Base-by-base conservation (phyloP, 1,139 yeast species). In the Saccharomycopsis crataegensis region DNA sequence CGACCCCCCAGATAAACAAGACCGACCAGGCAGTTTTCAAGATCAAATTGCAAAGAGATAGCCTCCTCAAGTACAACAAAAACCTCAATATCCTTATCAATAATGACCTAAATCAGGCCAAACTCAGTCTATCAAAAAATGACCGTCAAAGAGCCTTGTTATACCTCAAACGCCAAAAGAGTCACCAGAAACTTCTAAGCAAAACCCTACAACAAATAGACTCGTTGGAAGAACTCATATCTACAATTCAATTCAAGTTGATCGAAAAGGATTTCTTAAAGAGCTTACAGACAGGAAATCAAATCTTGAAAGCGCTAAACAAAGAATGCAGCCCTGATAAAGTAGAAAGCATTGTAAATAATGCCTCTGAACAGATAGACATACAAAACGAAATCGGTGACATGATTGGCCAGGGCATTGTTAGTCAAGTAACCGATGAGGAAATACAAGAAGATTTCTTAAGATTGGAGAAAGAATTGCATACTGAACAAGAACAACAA, bases 31-130 rank as follows among this genome's bases (percentile, higher is more conserved):
- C 54, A 12, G 42, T 56, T 7, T 53, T 56, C 49, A 50, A 53
- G 46, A n/a, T 56, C n/a, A 56, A 56, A 36, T 34, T 56, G n/a
- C 58, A 56, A 40, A 46, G 57, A 28, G 58, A 56, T 42, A 33
- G 41, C n/a, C 45, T 56, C 22, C 45, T 56, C 48, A 56, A 53
- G 44, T 56, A 53, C 46, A 56, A 53, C 46, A 50, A 47, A 16
- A 47, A 42, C 16, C 44, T 56, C 12, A 45, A 47, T 16, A n/a
- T 40, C 6, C 36, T 56, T 3, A 54, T 56, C 14, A 51, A 56
- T 31, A 48, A 42, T 36, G 58, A 56, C 43, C 46, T 56, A 6
- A 36, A 50, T 9, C 31, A 36, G 14, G 58, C 58, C 16, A 56
- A 56, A 40, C 14, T 9, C 14, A 17, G 31, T 7, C 28, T 56